A percentile compares a stretch with the other conserved stretches of the same genome.
Conservation (phyloP, 2,329 filamentous ascomycete genomes). For the Colletotrichum sp. region DNA sequence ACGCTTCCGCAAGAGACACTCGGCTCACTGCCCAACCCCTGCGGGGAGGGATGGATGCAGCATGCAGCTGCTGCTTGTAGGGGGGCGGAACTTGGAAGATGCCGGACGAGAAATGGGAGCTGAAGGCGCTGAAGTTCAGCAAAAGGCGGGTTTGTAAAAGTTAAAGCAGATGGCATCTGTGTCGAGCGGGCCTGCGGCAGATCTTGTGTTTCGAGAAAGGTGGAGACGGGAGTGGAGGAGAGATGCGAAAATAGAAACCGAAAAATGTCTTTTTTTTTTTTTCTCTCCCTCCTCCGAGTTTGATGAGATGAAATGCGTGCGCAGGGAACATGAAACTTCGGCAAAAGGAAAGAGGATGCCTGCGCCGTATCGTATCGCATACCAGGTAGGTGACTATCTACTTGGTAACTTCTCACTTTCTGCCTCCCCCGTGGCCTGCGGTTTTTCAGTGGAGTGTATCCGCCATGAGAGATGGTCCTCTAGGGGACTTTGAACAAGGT, state of each 20-base stretch:
- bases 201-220: slow-evolving; percentile 18
- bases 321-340: slow-evolving; percentile 19
- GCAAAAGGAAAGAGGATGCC: background rate
- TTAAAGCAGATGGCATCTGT: background rate
- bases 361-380: background rate
- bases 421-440: background rate
- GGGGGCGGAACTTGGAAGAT: background rate
- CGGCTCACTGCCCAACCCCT: background rate
- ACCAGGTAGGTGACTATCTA: background rate
- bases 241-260: slow-evolving; percentile 13
- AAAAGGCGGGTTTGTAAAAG: background rate
- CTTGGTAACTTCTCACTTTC: background rate
- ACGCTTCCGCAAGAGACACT: background rate
- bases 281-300: background rate
- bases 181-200: slow-evolving; percentile 9
- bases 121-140: background rate
- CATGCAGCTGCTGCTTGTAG: background rate
- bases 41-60: background rate
- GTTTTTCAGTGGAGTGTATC: background rate
- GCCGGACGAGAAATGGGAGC: background rate
- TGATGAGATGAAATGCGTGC: slow-evolving; percentile 8
- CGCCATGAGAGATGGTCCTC: background rate
- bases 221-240: background rate
- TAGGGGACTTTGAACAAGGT: background rate
- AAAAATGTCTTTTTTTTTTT: background rate